Percentiles rank a stretch among this genome's conserved stretches.
Evolutionary conservation across 2,329 filamentous ascomycete genomes (phyloP).

Genomic region (Saccharata proteae): DNA sequence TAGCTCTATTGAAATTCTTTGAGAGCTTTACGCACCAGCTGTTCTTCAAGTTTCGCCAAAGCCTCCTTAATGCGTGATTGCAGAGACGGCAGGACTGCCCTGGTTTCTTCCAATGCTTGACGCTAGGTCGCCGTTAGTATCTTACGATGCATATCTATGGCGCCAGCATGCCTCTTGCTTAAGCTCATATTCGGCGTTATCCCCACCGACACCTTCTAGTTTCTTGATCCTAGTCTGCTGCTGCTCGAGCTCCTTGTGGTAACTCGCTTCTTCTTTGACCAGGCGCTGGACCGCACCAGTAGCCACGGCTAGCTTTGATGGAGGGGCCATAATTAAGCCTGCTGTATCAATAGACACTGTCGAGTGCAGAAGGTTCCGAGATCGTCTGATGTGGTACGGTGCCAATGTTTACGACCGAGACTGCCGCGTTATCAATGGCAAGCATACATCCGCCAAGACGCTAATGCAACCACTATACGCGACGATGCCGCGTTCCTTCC

Average conservation of each 20-base stretch:
- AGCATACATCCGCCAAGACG: conserved; percentile 9
- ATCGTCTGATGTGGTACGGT: too few relatives aligned
- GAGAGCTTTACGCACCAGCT: conserved; percentile 49
- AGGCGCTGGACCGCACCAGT: conserved; percentile 71
- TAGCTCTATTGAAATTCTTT: background rate
- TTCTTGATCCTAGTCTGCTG: conserved; percentile 62
- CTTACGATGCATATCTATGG: background rate
- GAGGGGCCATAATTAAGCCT: conserved; percentile 65
- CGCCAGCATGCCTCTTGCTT: conserved; percentile 65
- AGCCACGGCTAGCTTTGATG: conserved; percentile 64
- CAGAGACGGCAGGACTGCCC: conserved; percentile 64
- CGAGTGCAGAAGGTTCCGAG: too few relatives aligned
- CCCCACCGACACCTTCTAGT: conserved; percentile 49
- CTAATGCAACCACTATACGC: conserved; percentile 13
- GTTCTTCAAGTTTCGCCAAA: conserved; percentile 59
- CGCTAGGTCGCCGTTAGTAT: conserved; percentile 37
- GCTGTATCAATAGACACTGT: too few relatives aligned
- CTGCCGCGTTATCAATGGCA: too few relatives aligned
- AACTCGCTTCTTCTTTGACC: conserved; percentile 82
- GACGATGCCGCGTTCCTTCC: conserved; percentile 15
- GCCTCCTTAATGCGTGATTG: conserved; percentile 59
- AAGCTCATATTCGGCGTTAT: conserved; percentile 66
- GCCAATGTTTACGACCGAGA: too few relatives aligned
- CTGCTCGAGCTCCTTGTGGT: conserved; percentile 70
- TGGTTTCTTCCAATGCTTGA: conserved; percentile 76